These are phyloP conservation scores for Xylariaceae sp. DNA, from an alignment of 2,329 filamentous ascomycete genomes.

Conservation along the genomic window DNA sequence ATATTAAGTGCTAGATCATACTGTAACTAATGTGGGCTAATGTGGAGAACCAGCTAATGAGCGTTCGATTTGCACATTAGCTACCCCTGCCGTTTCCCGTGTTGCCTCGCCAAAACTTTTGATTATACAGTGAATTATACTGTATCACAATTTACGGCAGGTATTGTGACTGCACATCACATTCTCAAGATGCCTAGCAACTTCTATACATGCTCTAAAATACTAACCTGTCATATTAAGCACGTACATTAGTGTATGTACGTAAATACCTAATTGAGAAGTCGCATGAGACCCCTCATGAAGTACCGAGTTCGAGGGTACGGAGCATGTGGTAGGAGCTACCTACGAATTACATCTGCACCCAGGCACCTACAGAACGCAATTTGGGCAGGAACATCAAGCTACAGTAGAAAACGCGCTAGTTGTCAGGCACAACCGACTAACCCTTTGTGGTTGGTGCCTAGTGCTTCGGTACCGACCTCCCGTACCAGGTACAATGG, in stretches of 20 bases:
- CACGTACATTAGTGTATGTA: too few species aligned
- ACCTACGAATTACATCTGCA: not conserved
- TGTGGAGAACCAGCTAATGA: constrained; percentile 5
- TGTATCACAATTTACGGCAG: not conserved
- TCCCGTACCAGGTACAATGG: constrained; percentile 20
- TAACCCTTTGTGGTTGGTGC: not conserved
- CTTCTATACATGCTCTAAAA: too few species aligned
- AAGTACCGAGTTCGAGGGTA: too few species aligned
- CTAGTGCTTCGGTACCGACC: not conserved
- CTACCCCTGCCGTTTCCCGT: constrained; percentile 4
- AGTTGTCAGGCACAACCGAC: not conserved
- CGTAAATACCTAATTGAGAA: too few species aligned
- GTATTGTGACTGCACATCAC: not conserved
- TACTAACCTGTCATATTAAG: too few species aligned
- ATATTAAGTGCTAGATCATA: not conserved
- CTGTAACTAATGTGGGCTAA: not conserved
- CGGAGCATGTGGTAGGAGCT: too few species aligned
- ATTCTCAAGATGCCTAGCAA: not conserved
- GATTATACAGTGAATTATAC: not conserved
- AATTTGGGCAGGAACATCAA: not conserved
- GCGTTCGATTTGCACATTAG: not conserved
- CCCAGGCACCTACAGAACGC: too few species aligned
- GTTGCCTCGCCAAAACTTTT: constrained; percentile 13
- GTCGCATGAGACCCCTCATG: too few species aligned
- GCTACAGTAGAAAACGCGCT: not conserved